Evolutionary conservation across 768 basidiomycete genomes (phyloP), one percentile per base, ranked within the genome.

Genomic region (Podaxis mareebaensis): DNA sequence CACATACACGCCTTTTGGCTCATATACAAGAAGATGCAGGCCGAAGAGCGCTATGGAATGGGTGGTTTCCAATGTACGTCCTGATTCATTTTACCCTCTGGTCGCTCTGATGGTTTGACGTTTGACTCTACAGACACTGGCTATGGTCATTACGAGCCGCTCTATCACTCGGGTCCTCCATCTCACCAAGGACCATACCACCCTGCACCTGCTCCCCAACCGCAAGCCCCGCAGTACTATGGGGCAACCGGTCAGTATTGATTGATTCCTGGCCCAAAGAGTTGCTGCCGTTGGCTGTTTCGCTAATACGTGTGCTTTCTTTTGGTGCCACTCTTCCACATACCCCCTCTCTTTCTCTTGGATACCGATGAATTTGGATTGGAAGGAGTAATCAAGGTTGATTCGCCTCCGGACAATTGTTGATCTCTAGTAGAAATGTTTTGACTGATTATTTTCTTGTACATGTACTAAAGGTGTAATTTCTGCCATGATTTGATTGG

Each of bases 21-120:
- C 58, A 93, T 95, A 61, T 94, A 94, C 78, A 89, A 83, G 83
- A 91, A 90, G 83, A 93, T 93, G 83, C 82, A 91, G 68, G 94
- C 93, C 0, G 91, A 93, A 69, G 92, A 93, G 69, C 82, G 80
- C 46, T 96, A 92, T 69, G 93, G 93, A 12, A 75, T 71, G 4
- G 92, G 91, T 20, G 89, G 89, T 36, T 95, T 86, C 78, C 74
- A 80, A 57, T 95, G 92, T 93, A 70, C 70, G 92, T 82, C 8
- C 30, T 53, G 15, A 5, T 28, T 40, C n/a, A 44, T 40, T 22
- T 55, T 20, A 11, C 4, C 49, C 22, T 38, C 61, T 4, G 1
- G 22, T 39, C 12, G 7, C 17, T 20, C 53, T n/a, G 33, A 26
- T 58, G 15, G 12, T 30, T 51, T 67, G 22, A 64, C 36, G 5